Base-by-base conservation (phyloP, 208 protist genomes). In the Trypanosoma brucei region DNA sequence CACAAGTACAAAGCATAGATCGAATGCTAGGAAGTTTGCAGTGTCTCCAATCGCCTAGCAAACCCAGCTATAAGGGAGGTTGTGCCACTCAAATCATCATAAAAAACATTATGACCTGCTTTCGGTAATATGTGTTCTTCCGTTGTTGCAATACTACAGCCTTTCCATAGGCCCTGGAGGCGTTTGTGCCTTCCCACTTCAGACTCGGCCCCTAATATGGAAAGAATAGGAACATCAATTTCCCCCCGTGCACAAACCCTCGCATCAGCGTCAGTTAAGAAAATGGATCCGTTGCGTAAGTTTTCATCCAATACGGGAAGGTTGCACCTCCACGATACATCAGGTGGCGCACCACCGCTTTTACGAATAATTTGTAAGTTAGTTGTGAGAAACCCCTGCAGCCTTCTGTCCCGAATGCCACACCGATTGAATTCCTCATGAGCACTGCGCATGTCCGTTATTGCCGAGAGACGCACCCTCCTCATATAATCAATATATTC, bases 71-170 rank as follows among this genome's bases (percentile, higher is more conserved):
- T 60, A 2, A 76, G 46, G 0, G 37, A 31, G 0, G 75, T 34
- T 0, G 75, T 81, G 6, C 65, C 72, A 7, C 66, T 59, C n/a
- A 79, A 58, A 39, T 81, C 63, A 57, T 86, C 80, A 56, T 78
- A 84, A 64, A 79, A 81, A 13, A 90, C 55, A 1, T 72, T 84
- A 59, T 90, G 80, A 22, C 75, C 70, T 1, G 83, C 79, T n/a
- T 61, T 52, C 2, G 59, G 66, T 8, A 90, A 53, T n/a, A 77
- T 54, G 62, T 78, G 71, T 75, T 90, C 70, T 37, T 80, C 62
- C 37, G 79, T 53, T 1, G 49, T 36, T 7, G 34, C 11, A 0
- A 72, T 74, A 59, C 65, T 74, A 59, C 65, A 81, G 6, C 51
- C 70, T 42, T 54, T 49, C 75, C 79, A 90, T 45, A 72, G 8